A percentile compares a stretch with the other conserved stretches of the same genome.
Conservation (phyloP, 768 basidiomycete species). For the Coprinopsis cinerea region DNA sequence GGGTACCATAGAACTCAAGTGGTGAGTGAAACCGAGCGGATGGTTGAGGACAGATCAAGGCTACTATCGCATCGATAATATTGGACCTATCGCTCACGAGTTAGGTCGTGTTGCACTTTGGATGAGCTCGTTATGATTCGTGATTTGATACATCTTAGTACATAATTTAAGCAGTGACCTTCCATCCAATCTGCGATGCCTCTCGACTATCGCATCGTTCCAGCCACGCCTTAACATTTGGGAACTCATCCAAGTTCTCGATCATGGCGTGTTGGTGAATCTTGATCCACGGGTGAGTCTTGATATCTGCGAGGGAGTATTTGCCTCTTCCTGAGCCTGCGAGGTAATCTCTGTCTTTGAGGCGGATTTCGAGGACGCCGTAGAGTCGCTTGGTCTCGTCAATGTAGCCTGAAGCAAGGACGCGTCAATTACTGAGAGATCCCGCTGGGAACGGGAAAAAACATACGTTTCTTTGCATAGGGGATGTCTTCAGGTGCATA, state of each 20-base stretch:
- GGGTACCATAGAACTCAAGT: too few relatives aligned
- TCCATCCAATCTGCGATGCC: constrained; percentile 6
- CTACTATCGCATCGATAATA: too few relatives aligned
- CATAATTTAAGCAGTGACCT: not conserved
- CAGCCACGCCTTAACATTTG: constrained; percentile 44
- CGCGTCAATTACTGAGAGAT: not conserved
- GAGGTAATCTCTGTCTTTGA: constrained; percentile 72
- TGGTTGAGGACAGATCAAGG: too few relatives aligned
- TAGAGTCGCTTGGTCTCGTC: constrained; percentile 83
- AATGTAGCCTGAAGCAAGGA: constrained; percentile 46
- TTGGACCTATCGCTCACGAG: too few relatives aligned
- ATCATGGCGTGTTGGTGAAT: constrained; percentile 42
- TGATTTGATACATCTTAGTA: not conserved
- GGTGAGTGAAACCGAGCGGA: too few relatives aligned
- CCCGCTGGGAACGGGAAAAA: constrained; percentile 14
- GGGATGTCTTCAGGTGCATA: constrained; percentile 62
- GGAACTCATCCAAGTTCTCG: constrained; percentile 51
- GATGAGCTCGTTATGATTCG: not conserved
- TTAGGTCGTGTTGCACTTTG: too few relatives aligned
- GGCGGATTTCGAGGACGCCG: constrained; percentile 73
- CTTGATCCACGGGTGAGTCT: constrained; percentile 59
- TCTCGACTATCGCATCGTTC: constrained; percentile 11
- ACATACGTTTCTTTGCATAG: constrained; percentile 59
- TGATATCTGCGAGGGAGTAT: constrained; percentile 68
- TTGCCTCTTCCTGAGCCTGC: constrained; percentile 70